Evolutionary conservation across 352 stramenopile genomes (phyloP), one percentile per base, ranked within the genome.

Genomic region (Phytophthora meadii): DNA sequence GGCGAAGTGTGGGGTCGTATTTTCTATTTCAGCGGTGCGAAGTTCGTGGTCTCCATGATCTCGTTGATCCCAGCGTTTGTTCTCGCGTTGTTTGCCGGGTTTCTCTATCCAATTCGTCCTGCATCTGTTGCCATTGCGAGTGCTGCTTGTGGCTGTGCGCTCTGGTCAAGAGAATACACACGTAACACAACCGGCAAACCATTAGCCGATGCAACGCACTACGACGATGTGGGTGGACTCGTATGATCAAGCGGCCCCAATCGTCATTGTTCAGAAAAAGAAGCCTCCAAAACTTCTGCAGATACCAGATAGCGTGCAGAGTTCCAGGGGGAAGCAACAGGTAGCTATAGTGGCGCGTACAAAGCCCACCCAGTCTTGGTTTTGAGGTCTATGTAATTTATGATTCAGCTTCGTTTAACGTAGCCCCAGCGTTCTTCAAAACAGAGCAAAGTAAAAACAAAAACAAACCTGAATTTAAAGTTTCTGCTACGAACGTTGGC

Each of bases 101-200:
- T 93, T 42, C 56, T 84, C 3, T 93, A 79, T 68, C 81, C 79
- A 24, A 74, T 91, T 48, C 81, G 77, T 12, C 65, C 82, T 36
- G 65, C 69, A 8, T 93, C 82, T 47, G 60, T 52, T 24, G 61
- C 63, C 8, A 37, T 90, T 4, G 67, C 72, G 14, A 68, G 65
- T 42, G 68, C 70, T 61, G 77, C 85, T 3, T 91, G 77, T 25
- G 63, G 54, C 14, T 83, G 72, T 52, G 77, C 68, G 10, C 73
- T 93, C 5, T 89, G 76, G 69, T 89, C 83, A 41, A 65, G 85
- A 36, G 80, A 93, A 45, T 93, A 87, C 67, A 88, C 85, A 51
- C 80, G 85, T 30, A 68, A 72, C 51, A 79, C 77, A 24, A 74
- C 85, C 37, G 85, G 83, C 24, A 91, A 89, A 47, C 64, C 76